phyloP scores from a whole-genome alignment of 352 stramenopile genomes.

The Phytophthora cactorum region DNA sequence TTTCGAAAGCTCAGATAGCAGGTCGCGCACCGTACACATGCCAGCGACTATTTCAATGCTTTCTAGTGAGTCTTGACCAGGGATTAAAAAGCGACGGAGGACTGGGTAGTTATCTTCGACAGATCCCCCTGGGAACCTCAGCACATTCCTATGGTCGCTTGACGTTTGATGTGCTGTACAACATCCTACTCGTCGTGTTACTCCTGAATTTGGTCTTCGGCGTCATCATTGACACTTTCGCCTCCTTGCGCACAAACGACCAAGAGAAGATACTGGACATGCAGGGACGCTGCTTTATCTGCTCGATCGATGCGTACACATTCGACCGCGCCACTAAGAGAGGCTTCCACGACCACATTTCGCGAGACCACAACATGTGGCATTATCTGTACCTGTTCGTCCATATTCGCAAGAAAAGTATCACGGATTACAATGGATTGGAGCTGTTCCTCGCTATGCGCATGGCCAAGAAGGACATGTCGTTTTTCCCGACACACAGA shows the following conservation, averaged over 20 bases:
- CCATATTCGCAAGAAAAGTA: conserved; percentile 79
- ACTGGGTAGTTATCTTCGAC: conserved; percentile 56
- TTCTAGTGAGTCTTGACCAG: conserved; percentile 75
- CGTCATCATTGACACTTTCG: conserved; percentile 86
- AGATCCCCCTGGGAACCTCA: conserved; percentile 43
- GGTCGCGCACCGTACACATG: conserved; percentile 60
- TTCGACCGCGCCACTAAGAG: conserved; percentile 73
- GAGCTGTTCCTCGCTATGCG: conserved; percentile 81
- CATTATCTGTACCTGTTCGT: conserved; percentile 84
- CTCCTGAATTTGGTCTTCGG: conserved; percentile 83
- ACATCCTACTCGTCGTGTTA: conserved; percentile 73
- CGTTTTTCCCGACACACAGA: conserved; percentile 75
- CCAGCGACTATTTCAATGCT: conserved; percentile 75
- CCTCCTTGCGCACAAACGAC: conserved; percentile 67
- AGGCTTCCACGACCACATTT: conserved; percentile 79
- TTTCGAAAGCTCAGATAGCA: conserved; percentile 42
- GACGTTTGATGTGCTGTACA: conserved; percentile 71
- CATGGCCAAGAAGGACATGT: conserved; percentile 80
- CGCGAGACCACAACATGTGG: conserved; percentile 84
- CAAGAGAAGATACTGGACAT: conserved; percentile 74
- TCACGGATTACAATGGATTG: conserved; percentile 82
- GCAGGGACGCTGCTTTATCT: conserved; percentile 80
- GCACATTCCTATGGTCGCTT: conserved; percentile 58
- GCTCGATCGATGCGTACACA: conserved; percentile 80
- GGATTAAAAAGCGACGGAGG: conserved; percentile 72